Conservation (phyloP, 805 yeast species). For the Candida caryicola region DNA sequence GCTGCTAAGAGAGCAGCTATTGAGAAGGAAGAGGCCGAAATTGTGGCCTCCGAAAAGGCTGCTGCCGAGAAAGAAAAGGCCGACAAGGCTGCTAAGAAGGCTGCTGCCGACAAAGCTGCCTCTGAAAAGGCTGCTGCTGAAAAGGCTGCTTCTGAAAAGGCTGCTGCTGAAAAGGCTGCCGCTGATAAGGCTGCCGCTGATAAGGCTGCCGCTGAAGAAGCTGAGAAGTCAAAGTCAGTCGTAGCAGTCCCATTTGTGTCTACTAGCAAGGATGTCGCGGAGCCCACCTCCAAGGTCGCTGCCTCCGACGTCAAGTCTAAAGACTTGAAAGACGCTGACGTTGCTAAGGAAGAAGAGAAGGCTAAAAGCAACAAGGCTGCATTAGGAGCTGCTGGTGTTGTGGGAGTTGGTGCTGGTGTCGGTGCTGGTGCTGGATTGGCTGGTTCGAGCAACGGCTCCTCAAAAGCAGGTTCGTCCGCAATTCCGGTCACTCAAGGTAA, state of each 20-base stretch:
- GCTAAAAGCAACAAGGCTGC: conserved; percentile 8
- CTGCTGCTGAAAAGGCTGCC: conserved; percentile 14
- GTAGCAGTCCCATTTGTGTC: too few species aligned
- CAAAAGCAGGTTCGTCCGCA: conserved; percentile 19
- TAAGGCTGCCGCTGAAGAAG: conserved; percentile 11
- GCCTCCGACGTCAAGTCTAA: too few species aligned
- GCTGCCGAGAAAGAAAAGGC: conserved; percentile 9
- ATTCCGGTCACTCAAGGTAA: neutral
- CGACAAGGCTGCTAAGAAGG: conserved; percentile 16
- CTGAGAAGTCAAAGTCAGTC: conserved; percentile 11
- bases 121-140: conserved; percentile 29
- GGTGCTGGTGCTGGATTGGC: conserved; percentile 28
- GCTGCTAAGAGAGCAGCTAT: conserved; percentile 13
- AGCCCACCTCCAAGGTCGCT: too few species aligned
- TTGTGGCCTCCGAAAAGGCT: conserved; percentile 12
- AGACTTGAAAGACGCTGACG: too few species aligned
- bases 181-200: conserved; percentile 11
- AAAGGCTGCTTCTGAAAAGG: conserved; percentile 25
- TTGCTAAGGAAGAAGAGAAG: conserved; percentile 5
- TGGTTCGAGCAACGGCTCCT: conserved; percentile 19
- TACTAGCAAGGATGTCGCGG: conserved; percentile 7
- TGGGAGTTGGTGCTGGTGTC: conserved; percentile 24
- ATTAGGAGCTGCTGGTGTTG: conserved; percentile 17
- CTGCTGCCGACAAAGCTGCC: conserved; percentile 29
- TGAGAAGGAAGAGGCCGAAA: conserved; percentile 9